phyloP scores from a whole-genome alignment of 768 basidiomycete genomes.

The Amanita rubescens region DNA sequence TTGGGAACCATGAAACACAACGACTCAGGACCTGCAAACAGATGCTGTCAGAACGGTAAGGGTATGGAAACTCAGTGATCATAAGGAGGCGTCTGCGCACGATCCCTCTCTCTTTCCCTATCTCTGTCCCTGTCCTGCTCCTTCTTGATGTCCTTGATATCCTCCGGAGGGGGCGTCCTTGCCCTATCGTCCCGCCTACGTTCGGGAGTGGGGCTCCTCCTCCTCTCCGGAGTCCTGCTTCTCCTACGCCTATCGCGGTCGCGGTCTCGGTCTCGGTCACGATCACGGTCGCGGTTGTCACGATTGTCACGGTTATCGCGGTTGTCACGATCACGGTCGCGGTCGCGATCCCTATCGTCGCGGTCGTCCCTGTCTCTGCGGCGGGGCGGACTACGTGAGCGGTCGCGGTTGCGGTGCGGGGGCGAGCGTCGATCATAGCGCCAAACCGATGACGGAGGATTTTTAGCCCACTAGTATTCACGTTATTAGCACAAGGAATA shows the following conservation, averaged over 20 bases:
- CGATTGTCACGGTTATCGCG: slow-evolving; percentile 18
- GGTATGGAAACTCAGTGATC: slow-evolving; percentile 33
- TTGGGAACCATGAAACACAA: background rate
- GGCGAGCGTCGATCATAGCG: slow-evolving; percentile 26
- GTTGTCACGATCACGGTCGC: slow-evolving; percentile 20
- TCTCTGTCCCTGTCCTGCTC: slow-evolving; percentile 32
- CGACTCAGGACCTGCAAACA: background rate
- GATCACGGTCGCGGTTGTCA: slow-evolving; percentile 18
- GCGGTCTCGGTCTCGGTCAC: slow-evolving; percentile 21
- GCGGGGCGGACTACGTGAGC: slow-evolving; percentile 12
- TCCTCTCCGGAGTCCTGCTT: slow-evolving; percentile 20
- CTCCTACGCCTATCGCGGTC: slow-evolving; percentile 18
- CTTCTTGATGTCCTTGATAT: slow-evolving; percentile 13
- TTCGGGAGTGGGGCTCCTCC: slow-evolving; percentile 14
- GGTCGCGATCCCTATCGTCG: slow-evolving; percentile 20
- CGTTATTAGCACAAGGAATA: background rate
- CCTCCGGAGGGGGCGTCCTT: slow-evolving; percentile 9
- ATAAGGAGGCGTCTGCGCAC: slow-evolving; percentile 53
- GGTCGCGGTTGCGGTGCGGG: slow-evolving; percentile 20
- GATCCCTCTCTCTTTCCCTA: slow-evolving; percentile 32
- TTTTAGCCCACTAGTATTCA: slow-evolving; percentile 29
- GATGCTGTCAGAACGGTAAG: slow-evolving; percentile 3
- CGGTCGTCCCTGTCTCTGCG: slow-evolving; percentile 19
- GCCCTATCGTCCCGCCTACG: slow-evolving; percentile 17
- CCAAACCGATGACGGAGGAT: slow-evolving; percentile 31